phyloP scores from a whole-genome alignment of 352 stramenopile species.

The Phytophthora hibernalis region DNA sequence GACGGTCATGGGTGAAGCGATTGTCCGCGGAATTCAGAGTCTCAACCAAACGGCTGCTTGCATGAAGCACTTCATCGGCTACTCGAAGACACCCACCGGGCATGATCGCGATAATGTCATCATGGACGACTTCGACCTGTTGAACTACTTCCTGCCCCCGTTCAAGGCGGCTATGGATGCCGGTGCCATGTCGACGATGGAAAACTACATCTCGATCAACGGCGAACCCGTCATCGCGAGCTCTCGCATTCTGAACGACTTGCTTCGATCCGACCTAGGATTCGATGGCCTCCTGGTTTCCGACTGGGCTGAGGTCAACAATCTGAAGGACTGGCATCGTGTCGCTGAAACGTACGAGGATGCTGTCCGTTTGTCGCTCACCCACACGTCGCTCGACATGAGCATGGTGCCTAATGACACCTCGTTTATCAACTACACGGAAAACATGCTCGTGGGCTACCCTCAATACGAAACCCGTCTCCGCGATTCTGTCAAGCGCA shows the following conservation, averaged over 20 bases:
- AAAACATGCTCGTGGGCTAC: slow-evolving; percentile 46
- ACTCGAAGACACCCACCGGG: slow-evolving; percentile 72
- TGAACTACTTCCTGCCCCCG: slow-evolving; percentile 84
- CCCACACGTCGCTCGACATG: slow-evolving; percentile 90
- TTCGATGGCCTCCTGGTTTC: slow-evolving; percentile 90
- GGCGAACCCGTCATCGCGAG: slow-evolving; percentile 89
- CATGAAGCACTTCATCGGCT: slow-evolving; percentile 90
- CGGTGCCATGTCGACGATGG: slow-evolving; percentile 89
- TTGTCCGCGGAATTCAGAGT: slow-evolving; percentile 83
- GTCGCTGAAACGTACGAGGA: slow-evolving; percentile 47
- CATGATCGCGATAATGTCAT: slow-evolving; percentile 86
- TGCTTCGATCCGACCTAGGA: slow-evolving; percentile 77
- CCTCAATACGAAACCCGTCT: slow-evolving; percentile 49
- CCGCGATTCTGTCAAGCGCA: slow-evolving; percentile 54
- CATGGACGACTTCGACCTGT: slow-evolving; percentile 66
- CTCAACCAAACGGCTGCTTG: slow-evolving; percentile 69
- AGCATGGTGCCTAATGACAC: slow-evolving; percentile 79
- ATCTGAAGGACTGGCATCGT: slow-evolving; percentile 67
- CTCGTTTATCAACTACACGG: slow-evolving; percentile 53
- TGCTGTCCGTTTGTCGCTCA: slow-evolving; percentile 67
- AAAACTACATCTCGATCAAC: slow-evolving; percentile 93
- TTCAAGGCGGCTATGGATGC: slow-evolving; percentile 83
- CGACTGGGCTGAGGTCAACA: slow-evolving; percentile 92
- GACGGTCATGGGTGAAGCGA: slow-evolving; percentile 68
- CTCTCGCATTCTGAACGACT: slow-evolving; percentile 64